Evolutionary conservation across 2,329 filamentous ascomycete species (phyloP).

Genomic region (Whalleya microplaca): DNA sequence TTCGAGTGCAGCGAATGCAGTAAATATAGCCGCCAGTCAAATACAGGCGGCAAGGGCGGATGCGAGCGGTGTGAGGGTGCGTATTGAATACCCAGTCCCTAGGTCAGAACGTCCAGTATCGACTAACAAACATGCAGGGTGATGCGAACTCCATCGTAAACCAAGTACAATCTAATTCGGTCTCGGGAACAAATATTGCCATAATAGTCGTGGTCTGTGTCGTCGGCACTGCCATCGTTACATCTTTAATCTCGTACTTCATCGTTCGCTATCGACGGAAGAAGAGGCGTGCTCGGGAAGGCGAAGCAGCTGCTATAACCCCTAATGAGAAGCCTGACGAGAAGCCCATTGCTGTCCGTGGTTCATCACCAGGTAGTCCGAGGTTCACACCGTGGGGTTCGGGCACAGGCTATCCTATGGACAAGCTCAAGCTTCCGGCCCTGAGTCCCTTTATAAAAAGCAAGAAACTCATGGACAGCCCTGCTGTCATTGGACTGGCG

Average conservation of each 20-base stretch:
- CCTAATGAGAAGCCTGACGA: slow-evolving; percentile 21
- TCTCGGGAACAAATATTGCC: slow-evolving; percentile 35
- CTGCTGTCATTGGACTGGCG: slow-evolving; percentile 28
- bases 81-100: slow-evolving; percentile 4
- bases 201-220: slow-evolving; percentile 35
- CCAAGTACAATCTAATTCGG: slow-evolving; percentile 30
- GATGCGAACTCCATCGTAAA: slow-evolving; percentile 26
- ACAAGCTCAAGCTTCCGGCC: slow-evolving; percentile 34
- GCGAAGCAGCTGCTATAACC: slow-evolving; percentile 4
- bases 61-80: slow-evolving; percentile 25
- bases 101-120: background rate
- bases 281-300: slow-evolving; percentile 22
- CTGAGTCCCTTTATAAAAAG: slow-evolving; percentile 28
- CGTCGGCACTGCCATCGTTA: slow-evolving; percentile 34
- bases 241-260: slow-evolving; percentile 25
- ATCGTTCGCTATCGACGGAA: slow-evolving; percentile 34
- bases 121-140: slow-evolving; percentile 24
- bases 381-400: slow-evolving; percentile 34
- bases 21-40: slow-evolving; percentile 41
- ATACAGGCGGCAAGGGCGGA: slow-evolving; percentile 29
- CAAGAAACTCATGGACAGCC: slow-evolving; percentile 25
- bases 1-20: slow-evolving; percentile 57
- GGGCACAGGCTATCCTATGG: slow-evolving; percentile 29
- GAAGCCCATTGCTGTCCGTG: slow-evolving; percentile 33
- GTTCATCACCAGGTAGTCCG: slow-evolving; percentile 22